A percentile compares a stretch with the other conserved stretches of the same genome.
Evolutionary conservation across 192 early-diverging fungal species (phyloP).

Genomic region (Coemansia sp.): DNA sequence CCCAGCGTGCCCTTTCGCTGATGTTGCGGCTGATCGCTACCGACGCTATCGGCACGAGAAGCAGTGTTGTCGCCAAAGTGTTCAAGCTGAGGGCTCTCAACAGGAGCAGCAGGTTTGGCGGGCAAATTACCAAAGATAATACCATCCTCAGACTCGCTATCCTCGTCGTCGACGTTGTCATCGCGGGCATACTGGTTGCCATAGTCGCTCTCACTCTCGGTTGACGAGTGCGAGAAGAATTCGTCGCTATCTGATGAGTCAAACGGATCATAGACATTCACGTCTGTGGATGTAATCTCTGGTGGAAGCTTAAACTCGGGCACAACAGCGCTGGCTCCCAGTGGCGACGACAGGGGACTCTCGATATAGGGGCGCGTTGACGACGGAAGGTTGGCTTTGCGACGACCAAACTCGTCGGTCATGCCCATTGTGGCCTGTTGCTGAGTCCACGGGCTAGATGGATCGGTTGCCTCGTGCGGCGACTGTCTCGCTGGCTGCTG

Average conservation of each 20-base stretch:
- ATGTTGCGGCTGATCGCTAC: constrained; percentile 25
- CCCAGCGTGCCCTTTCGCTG: constrained; percentile 40
- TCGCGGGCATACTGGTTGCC: constrained; percentile 22
- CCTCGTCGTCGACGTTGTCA: constrained; percentile 13
- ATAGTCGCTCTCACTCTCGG: constrained; percentile 52
- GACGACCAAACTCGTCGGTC: constrained; percentile 54
- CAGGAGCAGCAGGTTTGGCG: neutral
- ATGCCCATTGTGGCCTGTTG: constrained; percentile 49
- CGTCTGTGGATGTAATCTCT: constrained; percentile 41
- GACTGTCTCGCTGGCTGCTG: constrained; percentile 13
- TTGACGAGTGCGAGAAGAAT: constrained; percentile 52
- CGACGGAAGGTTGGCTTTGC: constrained; percentile 13
- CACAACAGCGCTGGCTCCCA: neutral
- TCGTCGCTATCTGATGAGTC: constrained; percentile 60
- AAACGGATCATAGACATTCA: constrained; percentile 57
- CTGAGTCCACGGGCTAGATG: constrained; percentile 25
- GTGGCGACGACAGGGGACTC: constrained; percentile 8
- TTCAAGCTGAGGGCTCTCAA: constrained; percentile 4
- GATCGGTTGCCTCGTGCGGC: constrained; percentile 14
- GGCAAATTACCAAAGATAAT: constrained; percentile 44
- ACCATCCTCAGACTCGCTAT: constrained; percentile 28
- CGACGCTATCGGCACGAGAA: constrained; percentile 4
- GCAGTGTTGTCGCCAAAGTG: neutral
- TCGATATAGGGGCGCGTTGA: constrained; percentile 5
- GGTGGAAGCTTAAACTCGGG: constrained; percentile 45